Conservation (phyloP, 768 basidiomycete species). For the Tephrocybe sp. region DNA sequence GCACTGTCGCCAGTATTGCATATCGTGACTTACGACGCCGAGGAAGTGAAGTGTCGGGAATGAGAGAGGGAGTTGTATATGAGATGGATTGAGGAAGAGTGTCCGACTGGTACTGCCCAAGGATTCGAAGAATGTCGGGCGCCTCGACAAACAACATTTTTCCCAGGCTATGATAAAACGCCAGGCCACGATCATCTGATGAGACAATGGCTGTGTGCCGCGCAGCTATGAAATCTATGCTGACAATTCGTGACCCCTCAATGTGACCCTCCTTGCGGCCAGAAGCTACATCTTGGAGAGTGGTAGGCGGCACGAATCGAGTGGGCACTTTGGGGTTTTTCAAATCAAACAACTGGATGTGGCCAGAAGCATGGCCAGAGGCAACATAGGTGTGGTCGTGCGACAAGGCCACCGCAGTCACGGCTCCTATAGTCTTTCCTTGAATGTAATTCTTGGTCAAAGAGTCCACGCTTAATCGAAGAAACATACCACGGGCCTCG, state of each 20-base stretch:
- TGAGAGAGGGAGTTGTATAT: conserved; percentile 10
- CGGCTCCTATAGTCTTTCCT: conserved; percentile 68
- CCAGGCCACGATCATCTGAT: conserved; percentile 87
- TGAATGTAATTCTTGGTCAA: conserved; percentile 21
- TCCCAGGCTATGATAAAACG: conserved; percentile 93
- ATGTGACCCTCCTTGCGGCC: conserved; percentile 88
- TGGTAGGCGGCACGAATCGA: conserved; percentile 70
- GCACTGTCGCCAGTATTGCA: conserved; percentile 75
- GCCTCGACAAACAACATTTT: conserved; percentile 95
- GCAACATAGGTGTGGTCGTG: conserved; percentile 93
- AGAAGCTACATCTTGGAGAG: conserved; percentile 63
- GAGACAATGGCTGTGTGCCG: conserved; percentile 92
- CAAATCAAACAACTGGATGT: conserved; percentile 86
- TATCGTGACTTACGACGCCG: conserved; percentile 55
- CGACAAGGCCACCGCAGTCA: conserved; percentile 89
- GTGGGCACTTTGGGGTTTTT: conserved; percentile 66
- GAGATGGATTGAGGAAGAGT: conserved; percentile 14
- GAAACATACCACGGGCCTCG: conserved; percentile 55
- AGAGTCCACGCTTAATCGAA: conserved; percentile 1
- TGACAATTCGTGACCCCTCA: conserved; percentile 73
- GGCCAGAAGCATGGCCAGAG: conserved; percentile 81
- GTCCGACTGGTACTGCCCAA: conserved; percentile 84
- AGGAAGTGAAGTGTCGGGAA: conserved; percentile 27
- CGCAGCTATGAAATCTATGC: conserved; percentile 83
- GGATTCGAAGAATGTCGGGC: conserved; percentile 88